Conservation (phyloP, 2,329 filamentous ascomycete genomes). For the Arachnomyces sp. region DNA sequence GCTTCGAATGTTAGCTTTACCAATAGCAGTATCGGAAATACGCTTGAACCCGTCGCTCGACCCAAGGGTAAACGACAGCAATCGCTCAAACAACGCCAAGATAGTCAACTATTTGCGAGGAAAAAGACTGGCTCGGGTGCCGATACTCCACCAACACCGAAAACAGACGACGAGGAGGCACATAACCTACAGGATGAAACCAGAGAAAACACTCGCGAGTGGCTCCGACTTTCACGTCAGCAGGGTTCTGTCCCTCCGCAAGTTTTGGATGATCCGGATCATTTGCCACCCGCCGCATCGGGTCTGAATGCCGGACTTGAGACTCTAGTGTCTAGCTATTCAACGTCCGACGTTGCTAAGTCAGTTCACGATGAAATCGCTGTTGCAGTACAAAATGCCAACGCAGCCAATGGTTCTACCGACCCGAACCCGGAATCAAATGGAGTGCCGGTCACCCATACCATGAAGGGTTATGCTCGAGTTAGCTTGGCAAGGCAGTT, state of each 20-base stretch:
- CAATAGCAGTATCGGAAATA: constrained; percentile 51
- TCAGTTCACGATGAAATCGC: constrained; percentile 72
- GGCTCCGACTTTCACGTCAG: constrained; percentile 53
- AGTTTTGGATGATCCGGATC: constrained; percentile 61
- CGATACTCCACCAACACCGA: constrained; percentile 51
- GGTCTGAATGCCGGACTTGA: constrained; percentile 70
- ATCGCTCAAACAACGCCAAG: constrained; percentile 78
- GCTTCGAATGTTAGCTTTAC: constrained; percentile 67
- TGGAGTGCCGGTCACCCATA: constrained; percentile 44
- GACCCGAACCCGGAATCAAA: constrained; percentile 49
- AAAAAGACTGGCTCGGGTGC: constrained; percentile 56
- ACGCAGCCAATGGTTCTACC: constrained; percentile 58
- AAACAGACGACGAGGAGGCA: constrained; percentile 54
- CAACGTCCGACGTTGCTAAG: constrained; percentile 66
- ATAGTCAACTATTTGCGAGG: constrained; percentile 81
- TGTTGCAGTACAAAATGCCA: constrained; percentile 57
- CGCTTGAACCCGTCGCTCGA: constrained; percentile 54
- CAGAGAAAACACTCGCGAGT: constrained; percentile 48
- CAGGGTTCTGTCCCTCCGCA: constrained; percentile 50
- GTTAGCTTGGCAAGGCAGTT: constrained; percentile 78
- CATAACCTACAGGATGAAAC: constrained; percentile 44
- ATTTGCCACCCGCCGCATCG: constrained; percentile 52
- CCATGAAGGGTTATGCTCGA: constrained; percentile 70
- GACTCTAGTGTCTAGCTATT: constrained; percentile 67
- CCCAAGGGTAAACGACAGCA: constrained; percentile 65